Percentiles rank a stretch among this genome's conserved stretches.
These are phyloP conservation scores for Pseudevernia furfuracea DNA, from an alignment of 495 filamentous ascomycete genomes.

Conservation along the genomic window DNA sequence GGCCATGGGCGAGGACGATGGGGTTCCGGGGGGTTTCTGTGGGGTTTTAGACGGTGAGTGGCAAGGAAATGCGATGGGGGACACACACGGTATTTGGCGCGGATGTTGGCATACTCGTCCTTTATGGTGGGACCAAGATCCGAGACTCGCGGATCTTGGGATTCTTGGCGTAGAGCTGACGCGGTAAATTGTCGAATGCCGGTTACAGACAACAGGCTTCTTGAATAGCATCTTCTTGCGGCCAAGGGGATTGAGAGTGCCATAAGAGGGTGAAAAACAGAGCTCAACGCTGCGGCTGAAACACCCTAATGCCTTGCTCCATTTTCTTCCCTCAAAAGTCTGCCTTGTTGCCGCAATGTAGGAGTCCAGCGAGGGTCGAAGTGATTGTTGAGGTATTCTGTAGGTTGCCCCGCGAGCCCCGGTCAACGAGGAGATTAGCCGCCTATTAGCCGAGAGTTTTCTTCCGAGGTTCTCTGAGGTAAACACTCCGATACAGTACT, in stretches of 20 bases:
- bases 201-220: neutral
- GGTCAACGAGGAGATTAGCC: neutral
- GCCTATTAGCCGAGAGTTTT: too few relatives aligned
- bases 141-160: constrained; percentile 51
- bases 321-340: neutral
- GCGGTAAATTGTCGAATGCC: constrained; percentile 5
- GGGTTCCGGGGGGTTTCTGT: constrained; percentile 54
- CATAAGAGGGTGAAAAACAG: constrained; percentile 2
- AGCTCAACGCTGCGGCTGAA: neutral
- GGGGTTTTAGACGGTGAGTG: neutral
- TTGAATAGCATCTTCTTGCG: constrained; percentile 4
- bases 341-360: neutral
- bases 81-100: constrained; percentile 51
- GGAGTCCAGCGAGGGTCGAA: neutral
- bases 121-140: constrained; percentile 60
- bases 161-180: neutral
- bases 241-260: constrained; percentile 2
- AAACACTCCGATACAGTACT: too few relatives aligned
- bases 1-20: constrained; percentile 79
- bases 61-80: neutral
- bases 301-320: neutral
- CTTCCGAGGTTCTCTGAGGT: too few relatives aligned
- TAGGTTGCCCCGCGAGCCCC: too few relatives aligned
- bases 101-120: constrained; percentile 68
- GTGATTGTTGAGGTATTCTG: neutral